phyloP scores from a whole-genome alignment of 305 asterid genomes.

The Fraxinus greggii region DNA sequence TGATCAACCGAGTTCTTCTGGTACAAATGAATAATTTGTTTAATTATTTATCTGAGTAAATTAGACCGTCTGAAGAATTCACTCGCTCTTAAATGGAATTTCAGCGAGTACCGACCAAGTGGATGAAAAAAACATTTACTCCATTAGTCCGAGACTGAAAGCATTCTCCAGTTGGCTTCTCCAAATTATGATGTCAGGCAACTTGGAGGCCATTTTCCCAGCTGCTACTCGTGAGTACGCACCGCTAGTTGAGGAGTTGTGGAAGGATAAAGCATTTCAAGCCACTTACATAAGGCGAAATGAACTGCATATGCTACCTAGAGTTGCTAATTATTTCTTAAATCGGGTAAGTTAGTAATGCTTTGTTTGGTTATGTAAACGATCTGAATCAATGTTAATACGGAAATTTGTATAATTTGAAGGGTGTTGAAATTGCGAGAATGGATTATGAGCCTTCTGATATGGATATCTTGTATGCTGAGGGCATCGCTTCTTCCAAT shows the following conservation, averaged over 20 bases:
- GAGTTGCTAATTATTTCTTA: slow-evolving; percentile 78
- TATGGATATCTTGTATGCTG: slow-evolving; percentile 83
- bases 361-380: background rate
- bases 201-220: slow-evolving; percentile 75
- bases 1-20: slow-evolving; percentile 74
- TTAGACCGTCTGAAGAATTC: background rate
- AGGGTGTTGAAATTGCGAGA: slow-evolving; percentile 81
- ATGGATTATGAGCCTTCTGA: slow-evolving; percentile 74
- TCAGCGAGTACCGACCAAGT: slow-evolving; percentile 46
- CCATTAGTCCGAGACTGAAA: slow-evolving; percentile 62
- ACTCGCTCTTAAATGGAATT: background rate
- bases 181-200: slow-evolving; percentile 62
- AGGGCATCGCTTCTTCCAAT: slow-evolving; percentile 71
- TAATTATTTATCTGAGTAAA: background rate
- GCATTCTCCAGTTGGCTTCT: slow-evolving; percentile 74
- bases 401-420: slow-evolving; percentile 14
- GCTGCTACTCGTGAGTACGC: slow-evolving; percentile 88
- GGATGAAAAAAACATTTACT: slow-evolving; percentile 46
- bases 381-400: slow-evolving; percentile 2
- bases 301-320: slow-evolving; percentile 62
- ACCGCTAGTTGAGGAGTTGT: slow-evolving; percentile 63
- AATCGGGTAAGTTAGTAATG: slow-evolving; percentile 47
- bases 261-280: slow-evolving; percentile 75
- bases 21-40: slow-evolving; percentile 24
- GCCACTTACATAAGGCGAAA: slow-evolving; percentile 67